These are phyloP conservation scores for Pugionium cornutum DNA, from an alignment of 345 rosid species.

Conservation along the genomic window DNA sequence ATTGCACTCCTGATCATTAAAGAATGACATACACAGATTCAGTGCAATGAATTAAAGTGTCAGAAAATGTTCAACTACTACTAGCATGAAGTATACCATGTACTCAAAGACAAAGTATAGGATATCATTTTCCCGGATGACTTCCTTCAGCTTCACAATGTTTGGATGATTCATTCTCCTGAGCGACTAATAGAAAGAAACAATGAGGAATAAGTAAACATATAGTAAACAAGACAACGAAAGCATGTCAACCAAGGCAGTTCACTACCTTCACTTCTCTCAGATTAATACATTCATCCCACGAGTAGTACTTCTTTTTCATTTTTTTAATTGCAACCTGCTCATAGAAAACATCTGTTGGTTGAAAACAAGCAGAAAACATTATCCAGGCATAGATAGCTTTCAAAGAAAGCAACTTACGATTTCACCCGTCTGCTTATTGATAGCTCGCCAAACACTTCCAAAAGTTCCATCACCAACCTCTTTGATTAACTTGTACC, in stretches of 20 bases:
- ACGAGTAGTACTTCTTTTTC: constrained; percentile 92
- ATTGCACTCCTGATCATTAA: constrained; percentile 69
- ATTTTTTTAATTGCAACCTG: constrained; percentile 97
- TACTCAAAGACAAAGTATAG: constrained; percentile 91
- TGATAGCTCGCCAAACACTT: constrained; percentile 87
- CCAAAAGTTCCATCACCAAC: constrained; percentile 99
- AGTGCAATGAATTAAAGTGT: not conserved
- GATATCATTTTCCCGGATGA: constrained; percentile 85
- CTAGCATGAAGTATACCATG: constrained; percentile 59
- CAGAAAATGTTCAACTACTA: constrained; percentile 11
- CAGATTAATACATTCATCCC: constrained; percentile 91
- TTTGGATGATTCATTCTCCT: constrained; percentile 90
- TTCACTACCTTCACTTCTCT: constrained; percentile 90
- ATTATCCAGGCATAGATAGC: constrained; percentile 3
- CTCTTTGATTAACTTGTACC: constrained; percentile 93
- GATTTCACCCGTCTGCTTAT: constrained; percentile 90
- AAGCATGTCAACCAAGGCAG: not conserved
- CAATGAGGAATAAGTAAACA: constrained; percentile 1
- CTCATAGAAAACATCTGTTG: constrained; percentile 4
- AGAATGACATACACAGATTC: constrained; percentile 22
- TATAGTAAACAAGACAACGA: not conserved
- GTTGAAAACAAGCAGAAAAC: constrained; percentile 11
- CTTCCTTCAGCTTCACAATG: constrained; percentile 94
- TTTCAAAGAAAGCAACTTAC: constrained; percentile 48
- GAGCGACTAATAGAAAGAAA: constrained; percentile 55